Percentiles rank a stretch among this genome's conserved stretches.
phyloP scores from a whole-genome alignment of 371 early-diverging fungal genomes.

The Neoconidiobolus thromboides region DNA sequence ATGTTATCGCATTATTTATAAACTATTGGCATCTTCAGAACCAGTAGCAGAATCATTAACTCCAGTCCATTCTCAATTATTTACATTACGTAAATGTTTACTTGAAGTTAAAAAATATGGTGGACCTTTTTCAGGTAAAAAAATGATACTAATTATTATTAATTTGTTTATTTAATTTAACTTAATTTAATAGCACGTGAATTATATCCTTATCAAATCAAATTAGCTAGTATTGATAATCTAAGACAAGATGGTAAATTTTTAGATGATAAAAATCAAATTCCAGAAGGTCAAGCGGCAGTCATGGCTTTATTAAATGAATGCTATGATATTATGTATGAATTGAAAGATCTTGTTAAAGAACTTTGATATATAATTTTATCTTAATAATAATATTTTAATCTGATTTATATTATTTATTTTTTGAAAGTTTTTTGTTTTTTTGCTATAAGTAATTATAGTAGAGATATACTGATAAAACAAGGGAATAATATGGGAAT shows the following conservation, averaged over 20 bases:
- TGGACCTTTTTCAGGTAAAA: slow-evolving; percentile 41
- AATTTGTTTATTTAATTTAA: background rate
- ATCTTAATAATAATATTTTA: no score
- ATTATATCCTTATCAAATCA: slow-evolving; percentile 78
- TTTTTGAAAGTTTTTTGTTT: no score
- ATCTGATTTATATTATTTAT: no score
- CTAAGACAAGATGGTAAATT: slow-evolving; percentile 73
- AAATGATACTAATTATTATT: background rate
- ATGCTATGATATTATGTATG: slow-evolving; percentile 71
- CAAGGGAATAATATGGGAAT: no score
- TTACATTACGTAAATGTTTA: slow-evolving; percentile 63
- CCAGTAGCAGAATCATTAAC: slow-evolving; percentile 72
- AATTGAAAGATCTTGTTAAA: slow-evolving; percentile 29
- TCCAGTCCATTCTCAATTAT: slow-evolving; percentile 66
- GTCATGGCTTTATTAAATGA: slow-evolving; percentile 65
- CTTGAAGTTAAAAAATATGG: slow-evolving; percentile 67
- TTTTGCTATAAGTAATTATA: no score
- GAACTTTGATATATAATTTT: slow-evolving; percentile 5
- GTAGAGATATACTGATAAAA: no score
- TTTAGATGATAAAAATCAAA: slow-evolving; percentile 54
- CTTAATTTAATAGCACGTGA: slow-evolving; percentile 32
- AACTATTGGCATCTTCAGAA: slow-evolving; percentile 56
- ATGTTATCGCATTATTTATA: slow-evolving; percentile 72
- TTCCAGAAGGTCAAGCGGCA: slow-evolving; percentile 76
- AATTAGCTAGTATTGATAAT: slow-evolving; percentile 60